Evolutionary conservation across 768 basidiomycete species (phyloP).

Genomic region (Lepiota brunneoincarnata): DNA sequence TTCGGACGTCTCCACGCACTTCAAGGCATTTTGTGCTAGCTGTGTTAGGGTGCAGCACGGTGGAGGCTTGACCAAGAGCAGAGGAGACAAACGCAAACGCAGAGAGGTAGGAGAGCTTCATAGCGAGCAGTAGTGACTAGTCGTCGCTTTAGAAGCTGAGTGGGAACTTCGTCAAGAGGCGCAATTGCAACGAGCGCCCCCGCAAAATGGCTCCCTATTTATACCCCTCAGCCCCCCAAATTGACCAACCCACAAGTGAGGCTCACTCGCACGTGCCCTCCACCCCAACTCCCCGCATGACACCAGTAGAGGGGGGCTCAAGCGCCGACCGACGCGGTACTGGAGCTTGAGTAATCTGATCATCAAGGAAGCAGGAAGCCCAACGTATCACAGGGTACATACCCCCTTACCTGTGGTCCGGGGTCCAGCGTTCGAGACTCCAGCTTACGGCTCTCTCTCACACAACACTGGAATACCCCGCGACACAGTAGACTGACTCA

Average conservation of each 20-base stretch:
- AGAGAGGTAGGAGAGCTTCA: slow-evolving; percentile 4
- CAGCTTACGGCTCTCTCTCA: neutral
- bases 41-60: neutral
- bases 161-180: no score
- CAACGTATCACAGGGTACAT: no score
- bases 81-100: neutral
- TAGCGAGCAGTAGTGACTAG: neutral
- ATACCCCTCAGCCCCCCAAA: neutral
- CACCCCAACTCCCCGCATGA: neutral
- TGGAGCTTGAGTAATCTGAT: no score
- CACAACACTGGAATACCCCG: neutral
- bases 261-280: neutral
- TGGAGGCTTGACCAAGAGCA: neutral
- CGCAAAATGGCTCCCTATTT: neutral
- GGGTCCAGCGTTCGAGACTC: no score
- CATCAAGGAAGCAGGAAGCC: neutral
- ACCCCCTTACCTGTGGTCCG: no score
- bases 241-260: no score
- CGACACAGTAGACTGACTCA: neutral
- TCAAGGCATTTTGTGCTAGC: slow-evolving; percentile 26
- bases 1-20: slow-evolving; percentile 23
- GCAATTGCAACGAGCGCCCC: no score
- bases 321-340: neutral
- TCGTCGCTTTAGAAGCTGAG: no score
- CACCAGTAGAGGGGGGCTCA: neutral